A percentile compares a stretch with the other conserved stretches of the same genome.
These are phyloP conservation scores for Suhomyces prunicola DNA, from an alignment of 805 yeast genomes.

Conservation along the genomic window DNA sequence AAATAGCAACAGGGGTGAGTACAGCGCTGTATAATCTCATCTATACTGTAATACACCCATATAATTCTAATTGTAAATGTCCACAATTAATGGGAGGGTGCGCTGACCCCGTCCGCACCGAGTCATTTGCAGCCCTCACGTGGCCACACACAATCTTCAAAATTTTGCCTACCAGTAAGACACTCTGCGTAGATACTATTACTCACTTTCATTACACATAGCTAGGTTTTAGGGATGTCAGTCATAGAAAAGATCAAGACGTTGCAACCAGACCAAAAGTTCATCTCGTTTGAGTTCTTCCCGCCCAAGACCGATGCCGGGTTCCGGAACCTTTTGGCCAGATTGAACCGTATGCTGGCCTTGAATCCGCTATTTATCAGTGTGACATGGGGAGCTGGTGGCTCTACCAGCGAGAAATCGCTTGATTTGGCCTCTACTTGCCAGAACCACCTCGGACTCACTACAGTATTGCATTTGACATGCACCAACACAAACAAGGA, in stretches of 20 bases:
- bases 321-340: slow-evolving; percentile 74
- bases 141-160: slow-evolving; percentile 2
- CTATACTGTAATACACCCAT: background rate
- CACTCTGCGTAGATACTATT: background rate
- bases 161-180: background rate
- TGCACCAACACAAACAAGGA: slow-evolving; percentile 87
- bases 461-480: slow-evolving; percentile 91
- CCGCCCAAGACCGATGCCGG: slow-evolving; percentile 97
- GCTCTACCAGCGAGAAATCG: slow-evolving; percentile 85
- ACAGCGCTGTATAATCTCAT: slow-evolving; percentile 72
- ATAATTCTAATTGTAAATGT: too few species aligned
- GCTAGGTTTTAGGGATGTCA: slow-evolving; percentile 8
- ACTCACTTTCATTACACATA: background rate
- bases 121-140: slow-evolving; percentile 1
- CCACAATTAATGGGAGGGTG: background rate
- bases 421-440: slow-evolving; percentile 78
- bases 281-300: slow-evolving; percentile 89
- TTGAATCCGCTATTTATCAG: slow-evolving; percentile 87
- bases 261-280: slow-evolving; percentile 51
- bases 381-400: slow-evolving; percentile 99
- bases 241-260: slow-evolving; percentile 51
- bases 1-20: slow-evolving; percentile 72
- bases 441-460: slow-evolving; percentile 70
- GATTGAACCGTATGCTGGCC: slow-evolving; percentile 85
- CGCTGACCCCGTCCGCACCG: background rate